These are phyloP conservation scores for Wickerhamiella domercqiae DNA, from an alignment of 805 yeast genomes.

Conservation along the genomic window DNA sequence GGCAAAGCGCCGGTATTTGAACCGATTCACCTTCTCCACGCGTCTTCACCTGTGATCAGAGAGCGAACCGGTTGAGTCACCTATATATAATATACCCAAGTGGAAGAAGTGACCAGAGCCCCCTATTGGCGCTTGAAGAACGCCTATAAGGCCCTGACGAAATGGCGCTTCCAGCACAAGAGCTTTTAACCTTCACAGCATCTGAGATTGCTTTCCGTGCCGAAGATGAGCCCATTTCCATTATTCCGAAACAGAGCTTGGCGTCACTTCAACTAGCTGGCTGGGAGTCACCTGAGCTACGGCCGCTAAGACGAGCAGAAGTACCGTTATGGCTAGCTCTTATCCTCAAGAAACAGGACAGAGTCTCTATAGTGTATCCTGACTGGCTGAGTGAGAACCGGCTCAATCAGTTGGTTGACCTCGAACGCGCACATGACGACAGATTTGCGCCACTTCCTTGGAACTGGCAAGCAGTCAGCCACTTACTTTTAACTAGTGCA, in stretches of 20 bases:
- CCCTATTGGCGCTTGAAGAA: no score
- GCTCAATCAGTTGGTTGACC: constrained; percentile 44
- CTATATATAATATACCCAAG: no score
- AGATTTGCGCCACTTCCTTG: constrained; percentile 54
- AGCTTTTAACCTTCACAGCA: constrained; percentile 6
- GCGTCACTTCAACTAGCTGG: constrained; percentile 52
- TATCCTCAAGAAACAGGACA: constrained; percentile 64
- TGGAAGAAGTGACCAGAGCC: no score
- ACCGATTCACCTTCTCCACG: no score
- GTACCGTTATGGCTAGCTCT: constrained; percentile 85
- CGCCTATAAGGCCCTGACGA: no score
- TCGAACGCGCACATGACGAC: constrained; percentile 42
- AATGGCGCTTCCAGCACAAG: constrained; percentile 2
- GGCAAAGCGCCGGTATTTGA: no score
- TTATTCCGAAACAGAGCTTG: constrained; percentile 67
- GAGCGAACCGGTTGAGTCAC: no score
- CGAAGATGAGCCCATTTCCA: constrained; percentile 57
- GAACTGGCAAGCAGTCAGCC: constrained; percentile 77
- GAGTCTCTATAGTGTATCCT: constrained; percentile 77
- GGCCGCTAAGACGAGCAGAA: constrained; percentile 50
- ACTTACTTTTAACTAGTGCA: constrained; percentile 51
- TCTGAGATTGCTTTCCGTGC: constrained; percentile 70
- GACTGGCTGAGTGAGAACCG: constrained; percentile 53
- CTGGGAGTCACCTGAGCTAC: constrained; percentile 39
- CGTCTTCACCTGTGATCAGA: no score